Percentiles rank a stretch among this genome's conserved stretches.
Conservation (phyloP, 78 protist genomes). For the Creolimax fragrantissima region DNA sequence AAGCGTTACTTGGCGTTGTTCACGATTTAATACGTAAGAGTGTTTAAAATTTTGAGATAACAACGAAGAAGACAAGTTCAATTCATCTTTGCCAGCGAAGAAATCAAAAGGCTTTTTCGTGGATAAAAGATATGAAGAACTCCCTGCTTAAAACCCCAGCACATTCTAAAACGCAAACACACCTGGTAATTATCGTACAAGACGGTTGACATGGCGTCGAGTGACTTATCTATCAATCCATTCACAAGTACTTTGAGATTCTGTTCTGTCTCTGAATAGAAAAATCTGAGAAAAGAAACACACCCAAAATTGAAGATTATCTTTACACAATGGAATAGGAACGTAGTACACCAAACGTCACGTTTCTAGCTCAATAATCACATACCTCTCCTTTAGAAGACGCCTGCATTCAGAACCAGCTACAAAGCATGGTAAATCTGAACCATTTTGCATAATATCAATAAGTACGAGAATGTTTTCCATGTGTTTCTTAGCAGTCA, state of each 20-base stretch:
- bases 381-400: neutral
- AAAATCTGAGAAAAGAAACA: too few species aligned
- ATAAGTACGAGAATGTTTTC: neutral
- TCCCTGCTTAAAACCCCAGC: too few species aligned
- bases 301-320: too few species aligned
- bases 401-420: neutral
- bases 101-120: neutral
- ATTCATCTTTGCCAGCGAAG: neutral
- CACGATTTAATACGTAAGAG: neutral
- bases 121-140: neutral
- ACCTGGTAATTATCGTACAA: conserved; percentile 29
- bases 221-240: neutral
- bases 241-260: neutral
- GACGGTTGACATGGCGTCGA: neutral
- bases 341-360: too few species aligned
- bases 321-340: too few species aligned
- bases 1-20: neutral
- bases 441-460: neutral
- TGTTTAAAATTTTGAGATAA: neutral
- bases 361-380: too few species aligned
- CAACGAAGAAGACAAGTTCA: neutral
- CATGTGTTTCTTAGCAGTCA: conserved; percentile 18
- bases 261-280: neutral
- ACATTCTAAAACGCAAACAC: too few species aligned
- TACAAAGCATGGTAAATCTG: neutral